These are phyloP conservation scores for Penicillium robsamsonii DNA, from an alignment of 495 filamentous ascomycete genomes.

Conservation along the genomic window DNA sequence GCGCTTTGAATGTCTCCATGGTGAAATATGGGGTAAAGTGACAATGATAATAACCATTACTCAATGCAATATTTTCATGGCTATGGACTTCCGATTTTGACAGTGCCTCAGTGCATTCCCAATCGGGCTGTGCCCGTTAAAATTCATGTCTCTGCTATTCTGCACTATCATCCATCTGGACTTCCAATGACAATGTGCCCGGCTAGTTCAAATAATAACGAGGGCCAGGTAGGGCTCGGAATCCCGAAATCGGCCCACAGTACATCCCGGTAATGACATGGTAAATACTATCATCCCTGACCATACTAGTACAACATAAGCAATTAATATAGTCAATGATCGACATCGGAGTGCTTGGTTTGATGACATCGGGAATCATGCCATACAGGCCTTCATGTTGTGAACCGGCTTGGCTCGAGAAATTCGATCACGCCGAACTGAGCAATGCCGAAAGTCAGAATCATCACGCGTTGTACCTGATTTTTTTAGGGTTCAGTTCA, in stretches of 20 bases:
- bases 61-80: no score
- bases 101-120: no score
- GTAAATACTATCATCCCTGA: not conserved
- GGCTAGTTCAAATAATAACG: not conserved
- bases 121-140: no score
- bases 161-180: no score
- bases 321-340: not conserved
- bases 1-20: no score
- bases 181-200: no score
- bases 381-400: not conserved
- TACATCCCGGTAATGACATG: not conserved
- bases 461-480: not conserved
- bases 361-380: not conserved
- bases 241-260: not conserved
- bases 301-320: not conserved
- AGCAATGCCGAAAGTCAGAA: conserved; percentile 10
- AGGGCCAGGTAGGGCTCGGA: not conserved
- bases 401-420: not conserved
- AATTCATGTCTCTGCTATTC: no score
- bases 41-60: no score
- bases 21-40: no score
- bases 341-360: not conserved
- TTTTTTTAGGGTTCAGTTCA: not conserved
- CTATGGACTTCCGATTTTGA: no score
- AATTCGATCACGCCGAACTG: conserved; percentile 3